Percentiles rank a stretch among this genome's conserved stretches.
These are phyloP conservation scores for Gigaspora rosea DNA, from an alignment of 192 early-diverging fungal species.

Conservation along the genomic window DNA sequence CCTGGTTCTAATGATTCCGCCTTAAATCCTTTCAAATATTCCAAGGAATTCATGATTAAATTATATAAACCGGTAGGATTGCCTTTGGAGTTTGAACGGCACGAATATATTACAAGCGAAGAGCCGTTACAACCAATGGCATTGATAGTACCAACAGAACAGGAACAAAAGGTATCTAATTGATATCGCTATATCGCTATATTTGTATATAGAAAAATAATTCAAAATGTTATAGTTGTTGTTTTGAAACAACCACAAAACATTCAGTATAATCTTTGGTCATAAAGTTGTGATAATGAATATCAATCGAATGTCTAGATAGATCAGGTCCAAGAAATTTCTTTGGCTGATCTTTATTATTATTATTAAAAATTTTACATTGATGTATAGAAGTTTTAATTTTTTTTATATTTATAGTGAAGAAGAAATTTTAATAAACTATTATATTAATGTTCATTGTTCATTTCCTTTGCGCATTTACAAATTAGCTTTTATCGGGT, in stretches of 20 bases:
- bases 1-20: slow-evolving; percentile 32
- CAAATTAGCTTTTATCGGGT: slow-evolving; percentile 26
- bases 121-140: slow-evolving; percentile 64
- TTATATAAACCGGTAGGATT: slow-evolving; percentile 64
- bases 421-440: too few species aligned
- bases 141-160: slow-evolving; percentile 53
- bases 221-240: background rate
- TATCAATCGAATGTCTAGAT: too few species aligned
- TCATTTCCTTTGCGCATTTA: background rate
- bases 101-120: slow-evolving; percentile 66
- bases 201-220: background rate
- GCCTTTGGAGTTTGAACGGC: slow-evolving; percentile 63
- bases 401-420: too few species aligned
- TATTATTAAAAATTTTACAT: too few species aligned
- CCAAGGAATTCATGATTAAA: slow-evolving; percentile 73
- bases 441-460: background rate
- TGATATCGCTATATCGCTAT: background rate
- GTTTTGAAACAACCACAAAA: background rate
- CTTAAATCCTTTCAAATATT: slow-evolving; percentile 65
- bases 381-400: too few species aligned
- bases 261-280: background rate
- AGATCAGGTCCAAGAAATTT: too few species aligned
- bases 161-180: slow-evolving; percentile 62
- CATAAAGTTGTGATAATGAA: too few species aligned
- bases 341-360: too few species aligned